Evolutionary conservation across 1,284 basidiomycete species (phyloP).

Genomic region (Pseudozyma pruni): DNA sequence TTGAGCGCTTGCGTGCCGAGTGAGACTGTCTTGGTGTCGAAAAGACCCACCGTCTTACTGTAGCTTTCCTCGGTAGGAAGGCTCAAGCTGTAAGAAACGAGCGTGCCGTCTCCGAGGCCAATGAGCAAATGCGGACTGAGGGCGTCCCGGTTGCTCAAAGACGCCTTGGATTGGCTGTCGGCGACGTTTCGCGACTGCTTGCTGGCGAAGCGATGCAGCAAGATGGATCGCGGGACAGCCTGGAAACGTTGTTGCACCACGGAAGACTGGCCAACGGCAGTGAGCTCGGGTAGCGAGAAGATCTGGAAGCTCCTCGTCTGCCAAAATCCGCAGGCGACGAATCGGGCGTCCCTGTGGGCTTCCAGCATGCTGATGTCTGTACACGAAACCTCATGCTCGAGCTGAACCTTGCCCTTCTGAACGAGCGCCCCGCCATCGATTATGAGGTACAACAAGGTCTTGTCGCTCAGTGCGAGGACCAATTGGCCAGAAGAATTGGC

Average conservation of each 20-base stretch:
- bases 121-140: constrained; percentile 74
- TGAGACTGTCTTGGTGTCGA: constrained; percentile 74
- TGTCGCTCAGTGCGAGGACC: constrained; percentile 75
- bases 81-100: constrained; percentile 74
- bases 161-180: constrained; percentile 1
- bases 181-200: constrained; percentile 1
- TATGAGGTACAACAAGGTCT: constrained; percentile 73
- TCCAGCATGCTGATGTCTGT: constrained; percentile 65
- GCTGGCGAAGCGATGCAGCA: constrained; percentile 76
- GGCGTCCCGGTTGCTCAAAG: constrained; percentile 24
- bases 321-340: constrained; percentile 82
- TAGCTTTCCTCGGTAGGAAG: constrained; percentile 39
- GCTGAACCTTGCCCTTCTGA: constrained; percentile 6
- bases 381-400: constrained; percentile 63
- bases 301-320: constrained; percentile 76
- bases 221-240: constrained; percentile 75
- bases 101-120: constrained; percentile 82
- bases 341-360: constrained; percentile 15
- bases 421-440: constrained; percentile 69
- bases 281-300: constrained; percentile 72
- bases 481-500: constrained; percentile 76
- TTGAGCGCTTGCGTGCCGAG: constrained; percentile 78
- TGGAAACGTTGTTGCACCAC: constrained; percentile 22
- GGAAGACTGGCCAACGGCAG: constrained; percentile 53
- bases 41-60: constrained; percentile 54